Conservation (phyloP, 345 rosid genomes). For the Adansonia digitata region DNA sequence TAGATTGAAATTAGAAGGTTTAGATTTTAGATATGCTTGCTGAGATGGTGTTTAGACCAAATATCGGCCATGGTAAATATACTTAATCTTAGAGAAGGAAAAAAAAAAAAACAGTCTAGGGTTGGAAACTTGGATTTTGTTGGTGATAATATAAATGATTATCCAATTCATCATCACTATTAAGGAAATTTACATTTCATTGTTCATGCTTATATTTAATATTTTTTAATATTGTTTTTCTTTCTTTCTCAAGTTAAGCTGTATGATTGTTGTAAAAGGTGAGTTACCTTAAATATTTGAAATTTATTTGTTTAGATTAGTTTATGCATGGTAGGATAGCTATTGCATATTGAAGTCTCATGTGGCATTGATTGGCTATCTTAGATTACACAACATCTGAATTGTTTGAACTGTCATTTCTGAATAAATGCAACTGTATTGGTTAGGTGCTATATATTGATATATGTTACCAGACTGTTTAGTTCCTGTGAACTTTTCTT, state of each 20-base stretch:
- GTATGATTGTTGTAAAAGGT: neutral
- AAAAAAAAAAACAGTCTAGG: neutral
- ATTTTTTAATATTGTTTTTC: neutral
- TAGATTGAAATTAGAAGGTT: neutral
- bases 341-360: neutral
- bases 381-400: neutral
- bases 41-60: neutral
- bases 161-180: neutral
- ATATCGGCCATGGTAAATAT: neutral
- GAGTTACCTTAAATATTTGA: neutral
- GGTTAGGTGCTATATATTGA: neutral
- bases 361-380: neutral
- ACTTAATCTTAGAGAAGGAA: neutral
- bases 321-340: neutral
- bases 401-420: neutral
- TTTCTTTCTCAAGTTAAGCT: neutral
- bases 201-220: neutral
- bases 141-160: neutral
- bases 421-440: neutral
- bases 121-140: neutral
- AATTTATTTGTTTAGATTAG: slow-evolving; percentile 1
- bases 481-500: neutral
- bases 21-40: neutral
- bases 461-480: neutral
- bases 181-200: neutral